These are phyloP conservation scores for Capsicum chinense DNA, from an alignment of 257 asterid species.

Conservation along the genomic window DNA sequence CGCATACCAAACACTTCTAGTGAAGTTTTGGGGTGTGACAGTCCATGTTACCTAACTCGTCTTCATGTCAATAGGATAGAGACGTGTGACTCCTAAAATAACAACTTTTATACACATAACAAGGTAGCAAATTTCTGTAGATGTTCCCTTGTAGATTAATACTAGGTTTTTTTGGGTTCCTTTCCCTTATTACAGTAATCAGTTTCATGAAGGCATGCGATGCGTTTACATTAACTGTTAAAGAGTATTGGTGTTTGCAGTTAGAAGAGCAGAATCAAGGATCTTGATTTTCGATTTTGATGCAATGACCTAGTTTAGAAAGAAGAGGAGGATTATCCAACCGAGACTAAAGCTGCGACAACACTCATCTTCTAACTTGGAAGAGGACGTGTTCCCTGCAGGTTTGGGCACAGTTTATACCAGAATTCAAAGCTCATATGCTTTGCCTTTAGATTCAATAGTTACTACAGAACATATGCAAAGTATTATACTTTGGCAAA, in stretches of 20 bases:
- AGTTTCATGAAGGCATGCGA: background rate
- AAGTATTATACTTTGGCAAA: background rate
- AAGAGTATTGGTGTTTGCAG: background rate
- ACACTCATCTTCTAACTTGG: background rate
- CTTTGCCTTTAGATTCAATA: background rate
- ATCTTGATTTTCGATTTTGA: constrained; percentile 17
- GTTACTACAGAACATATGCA: background rate
- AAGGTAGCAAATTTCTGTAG: background rate
- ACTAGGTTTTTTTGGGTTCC: background rate
- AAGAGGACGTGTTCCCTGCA: background rate
- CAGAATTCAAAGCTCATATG: background rate
- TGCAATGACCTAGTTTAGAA: constrained; percentile 18
- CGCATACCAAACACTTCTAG: too few relatives aligned
- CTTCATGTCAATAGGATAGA: background rate
- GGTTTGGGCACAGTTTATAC: background rate
- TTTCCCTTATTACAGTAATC: background rate
- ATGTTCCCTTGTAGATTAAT: background rate
- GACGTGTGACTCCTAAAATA: background rate
- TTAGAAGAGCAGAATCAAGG: background rate
- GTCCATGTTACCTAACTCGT: background rate
- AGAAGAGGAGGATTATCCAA: background rate
- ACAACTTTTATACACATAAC: background rate
- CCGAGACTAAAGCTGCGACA: background rate
- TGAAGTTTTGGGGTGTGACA: background rate
- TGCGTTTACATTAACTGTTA: background rate